phyloP scores from a whole-genome alignment of 192 early-diverging fungal genomes.

The Geosiphon pyriformis region DNA sequence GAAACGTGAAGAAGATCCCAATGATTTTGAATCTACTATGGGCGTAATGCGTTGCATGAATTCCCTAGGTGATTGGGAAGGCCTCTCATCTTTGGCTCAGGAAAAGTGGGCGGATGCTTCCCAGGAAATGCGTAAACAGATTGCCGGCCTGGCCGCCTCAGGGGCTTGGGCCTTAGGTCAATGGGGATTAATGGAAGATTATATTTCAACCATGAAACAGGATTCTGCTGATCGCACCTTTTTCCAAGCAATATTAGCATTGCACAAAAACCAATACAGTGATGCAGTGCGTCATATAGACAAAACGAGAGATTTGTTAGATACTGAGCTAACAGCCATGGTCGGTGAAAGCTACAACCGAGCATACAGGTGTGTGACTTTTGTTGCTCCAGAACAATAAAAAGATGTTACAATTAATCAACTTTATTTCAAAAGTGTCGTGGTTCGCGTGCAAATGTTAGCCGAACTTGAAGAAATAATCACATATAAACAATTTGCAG shows the following conservation, averaged over 20 bases:
- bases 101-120: conserved; percentile 64
- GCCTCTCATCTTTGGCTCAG: conserved; percentile 69
- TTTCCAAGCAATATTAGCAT: conserved; percentile 77
- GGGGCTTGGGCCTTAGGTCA: conserved; percentile 89
- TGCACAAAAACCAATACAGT: conserved; percentile 72
- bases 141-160: conserved; percentile 86
- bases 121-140: conserved; percentile 58
- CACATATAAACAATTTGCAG: conserved; percentile 73
- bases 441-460: conserved; percentile 96
- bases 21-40: conserved; percentile 68
- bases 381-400: too few species aligned
- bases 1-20: conserved; percentile 69
- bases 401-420: too few species aligned
- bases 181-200: conserved; percentile 87
- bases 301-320: conserved; percentile 73
- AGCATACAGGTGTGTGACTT: conserved; percentile 61
- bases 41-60: conserved; percentile 91
- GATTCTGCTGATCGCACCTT: conserved; percentile 80
- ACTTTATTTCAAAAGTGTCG: conserved; percentile 30
- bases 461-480: conserved; percentile 97
- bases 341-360: conserved; percentile 93
- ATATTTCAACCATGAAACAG: conserved; percentile 70
- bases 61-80: conserved; percentile 90
- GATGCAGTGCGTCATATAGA: conserved; percentile 74
- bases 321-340: conserved; percentile 79